Base-by-base conservation (phyloP, 345 rosid species). In the Melaleuca alternifolia region DNA sequence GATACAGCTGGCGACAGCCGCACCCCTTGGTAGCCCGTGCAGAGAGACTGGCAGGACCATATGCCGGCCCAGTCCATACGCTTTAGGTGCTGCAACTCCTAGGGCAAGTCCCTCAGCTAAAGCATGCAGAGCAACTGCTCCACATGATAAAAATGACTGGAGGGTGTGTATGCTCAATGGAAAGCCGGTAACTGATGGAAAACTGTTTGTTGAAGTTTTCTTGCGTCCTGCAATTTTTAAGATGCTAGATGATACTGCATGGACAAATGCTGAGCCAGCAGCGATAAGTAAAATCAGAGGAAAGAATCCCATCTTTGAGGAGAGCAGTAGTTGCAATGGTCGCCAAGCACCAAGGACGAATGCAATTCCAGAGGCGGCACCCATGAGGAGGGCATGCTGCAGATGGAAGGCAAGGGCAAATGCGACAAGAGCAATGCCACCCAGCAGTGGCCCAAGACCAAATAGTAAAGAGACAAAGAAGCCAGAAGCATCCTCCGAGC, bases 81-180 rank as follows among this genome's bases (percentile, higher is more conserved):
- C 99, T 88, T 95, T 93, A 75, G 99, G 99, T 86, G 99, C 99
- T 84, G 99, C 99, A 5, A 98, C 99, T 52, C 99, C 99, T 5
- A 96, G 94, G 15, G 99, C 99, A 30, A 98, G 98, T 86, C 99
- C 99, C 88, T 98, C 99, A 2, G 99, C 98, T 87, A 98, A 77
- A 83, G 99, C 99, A 85, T 98, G 99, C 75, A 98, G 87, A 50
- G 95, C 99, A 86, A 95, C 95, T 4, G 95, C 94, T 88, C 96
- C 97, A 85, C 99, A 95, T 4, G 99, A 95, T 84, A 98, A 87
- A 90, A 98, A 90, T 84, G 99, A 92, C 85, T 96, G 96, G 86
- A 98, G 96, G 46, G 98, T 95, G 90, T 94, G 92, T 82, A 85
- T 88, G 83, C 98, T 96, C 87, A 96, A 57, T 0, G 99, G 95